Percentiles rank a stretch among this genome's conserved stretches.
phyloP scores from a whole-genome alignment of 2,329 filamentous ascomycete species.

The Scedosporium minutisporum region DNA sequence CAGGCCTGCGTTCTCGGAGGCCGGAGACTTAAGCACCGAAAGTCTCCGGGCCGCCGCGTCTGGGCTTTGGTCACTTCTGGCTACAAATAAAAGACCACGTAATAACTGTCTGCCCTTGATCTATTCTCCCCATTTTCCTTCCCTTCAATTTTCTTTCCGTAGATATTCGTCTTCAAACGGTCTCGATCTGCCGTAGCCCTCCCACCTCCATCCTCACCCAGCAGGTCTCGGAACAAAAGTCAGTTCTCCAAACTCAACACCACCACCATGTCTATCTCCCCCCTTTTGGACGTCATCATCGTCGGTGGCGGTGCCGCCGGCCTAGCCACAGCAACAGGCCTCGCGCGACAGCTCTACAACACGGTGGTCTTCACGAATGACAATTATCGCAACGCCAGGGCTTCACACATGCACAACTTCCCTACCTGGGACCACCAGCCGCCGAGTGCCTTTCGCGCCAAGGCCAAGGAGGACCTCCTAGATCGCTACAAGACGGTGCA shows the following conservation, averaged over 20 bases:
- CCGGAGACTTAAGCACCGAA: too few relatives aligned
- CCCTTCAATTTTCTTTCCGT: too few relatives aligned
- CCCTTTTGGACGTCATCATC: slow-evolving; percentile 39
- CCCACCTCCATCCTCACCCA: too few relatives aligned
- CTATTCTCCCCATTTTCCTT: too few relatives aligned
- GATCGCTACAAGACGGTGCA: slow-evolving; percentile 24
- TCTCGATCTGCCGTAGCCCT: too few relatives aligned
- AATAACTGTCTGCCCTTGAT: too few relatives aligned
- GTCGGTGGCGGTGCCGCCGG: slow-evolving; percentile 44
- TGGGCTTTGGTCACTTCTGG: too few relatives aligned
- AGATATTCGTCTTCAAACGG: too few relatives aligned
- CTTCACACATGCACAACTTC: slow-evolving; percentile 38
- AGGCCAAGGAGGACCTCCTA: slow-evolving; percentile 21
- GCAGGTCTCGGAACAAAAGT: too few relatives aligned
- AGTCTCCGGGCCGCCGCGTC: too few relatives aligned
- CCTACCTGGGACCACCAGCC: slow-evolving; percentile 27
- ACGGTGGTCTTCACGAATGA: slow-evolving; percentile 40
- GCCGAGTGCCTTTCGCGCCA: slow-evolving; percentile 24
- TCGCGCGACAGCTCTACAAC: slow-evolving; percentile 38
- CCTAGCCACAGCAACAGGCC: slow-evolving; percentile 33
- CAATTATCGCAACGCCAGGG: slow-evolving; percentile 38
- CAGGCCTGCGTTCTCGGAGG: too few relatives aligned
- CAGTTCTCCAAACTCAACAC: not conserved
- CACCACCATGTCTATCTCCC: slow-evolving; percentile 9
- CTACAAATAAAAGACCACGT: too few relatives aligned